Base-by-base conservation (phyloP, 257 asterid species). In the Fraxinus quadrangulata region DNA sequence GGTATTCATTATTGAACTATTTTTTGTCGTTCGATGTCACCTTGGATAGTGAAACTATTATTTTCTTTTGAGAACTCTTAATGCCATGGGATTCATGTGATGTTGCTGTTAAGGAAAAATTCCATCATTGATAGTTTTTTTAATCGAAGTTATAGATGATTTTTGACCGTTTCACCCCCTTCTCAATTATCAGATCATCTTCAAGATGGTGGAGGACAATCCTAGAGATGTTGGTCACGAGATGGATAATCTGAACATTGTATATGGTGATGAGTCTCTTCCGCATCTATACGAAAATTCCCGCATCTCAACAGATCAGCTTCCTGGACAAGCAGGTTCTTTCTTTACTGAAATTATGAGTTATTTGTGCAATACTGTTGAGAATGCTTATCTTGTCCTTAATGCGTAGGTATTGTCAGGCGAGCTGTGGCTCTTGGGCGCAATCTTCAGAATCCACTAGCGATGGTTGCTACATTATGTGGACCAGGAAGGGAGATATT, bases 401-500 rank as follows among this genome's bases (percentile, higher is more conserved):
- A 30, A 6, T 40, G 72, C 83, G 63, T 77, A 93, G 99, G 99
- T 66, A 92, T 92, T 84, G 95, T 92, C 75, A 89, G 90, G 85
- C 94, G 99, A 26, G 98, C 98, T 73, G 98, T 91, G 79, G 99
- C 92, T 71, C 92, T 93, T 77, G 99, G 99, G 42, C 96, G 99
- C 65, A 86, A 82, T 81, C 95, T 92, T 77, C 99, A 96, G 84
- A 96, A 90, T 86, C 99, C 99, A 47, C 66, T 96, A 45, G 95
- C 97, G 37, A 93, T 96, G 98, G 92, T 82, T 72, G 94, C 97
- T 73, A 89, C 97, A 31, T 81, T 96, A 31, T 96, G 99, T 86
- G 98, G 99, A 67, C 98, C 97, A 34, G 97, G 96, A 72, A 90
- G 69, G 87, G 99, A 96, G 89, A 86, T 93, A 81, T 81, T 96